Evolutionary conservation across 352 stramenopile species (phyloP).

Genomic region (Phytophthora hybrid): DNA sequence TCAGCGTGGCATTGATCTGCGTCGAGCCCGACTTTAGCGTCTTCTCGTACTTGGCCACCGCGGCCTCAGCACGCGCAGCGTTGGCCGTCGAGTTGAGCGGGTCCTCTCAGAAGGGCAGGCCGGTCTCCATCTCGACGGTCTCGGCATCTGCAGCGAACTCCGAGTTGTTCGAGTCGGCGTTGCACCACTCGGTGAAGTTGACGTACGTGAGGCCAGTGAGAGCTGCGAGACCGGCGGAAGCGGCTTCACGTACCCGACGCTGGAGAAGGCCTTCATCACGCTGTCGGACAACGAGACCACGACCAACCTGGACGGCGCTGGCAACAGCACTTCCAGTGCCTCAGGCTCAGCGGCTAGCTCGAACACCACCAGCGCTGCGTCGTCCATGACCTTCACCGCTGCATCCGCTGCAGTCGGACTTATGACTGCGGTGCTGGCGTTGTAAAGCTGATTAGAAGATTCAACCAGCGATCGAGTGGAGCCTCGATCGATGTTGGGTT

Average conservation of each 20-base stretch:
- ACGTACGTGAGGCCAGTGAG: conserved; percentile 48
- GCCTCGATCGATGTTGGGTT: conserved; percentile 17
- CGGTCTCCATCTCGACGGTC: conserved; percentile 48
- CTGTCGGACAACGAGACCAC: conserved; percentile 56
- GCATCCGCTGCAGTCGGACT: conserved; percentile 30
- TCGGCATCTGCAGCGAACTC: conserved; percentile 56
- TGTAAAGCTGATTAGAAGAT: conserved; percentile 33
- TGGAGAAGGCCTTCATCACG: conserved; percentile 60
- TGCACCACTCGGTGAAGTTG: conserved; percentile 80
- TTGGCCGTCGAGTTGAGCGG: conserved; percentile 67
- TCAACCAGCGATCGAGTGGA: conserved; percentile 15
- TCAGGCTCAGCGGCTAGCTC: conserved; percentile 20
- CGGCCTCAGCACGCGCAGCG: conserved; percentile 49
- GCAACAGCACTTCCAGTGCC: conserved; percentile 8
- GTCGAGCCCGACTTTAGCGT: conserved; percentile 49
- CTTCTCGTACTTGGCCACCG: conserved; percentile 62
- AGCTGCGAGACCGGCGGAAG: conserved; percentile 50
- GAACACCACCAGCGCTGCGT: conserved; percentile 11
- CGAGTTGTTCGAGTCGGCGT: conserved; percentile 59
- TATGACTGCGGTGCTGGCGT: conserved; percentile 29
- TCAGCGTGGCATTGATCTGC: conserved; percentile 48
- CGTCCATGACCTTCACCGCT: conserved; percentile 22
- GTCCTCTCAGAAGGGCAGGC: conserved; percentile 74
- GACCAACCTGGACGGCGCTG: conserved; percentile 20
- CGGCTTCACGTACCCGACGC: conserved; percentile 66